Evolutionary conservation across 2,329 filamentous ascomycete species (phyloP), one percentile per base, ranked within the genome.

Genomic region (Nemania sp.): DNA sequence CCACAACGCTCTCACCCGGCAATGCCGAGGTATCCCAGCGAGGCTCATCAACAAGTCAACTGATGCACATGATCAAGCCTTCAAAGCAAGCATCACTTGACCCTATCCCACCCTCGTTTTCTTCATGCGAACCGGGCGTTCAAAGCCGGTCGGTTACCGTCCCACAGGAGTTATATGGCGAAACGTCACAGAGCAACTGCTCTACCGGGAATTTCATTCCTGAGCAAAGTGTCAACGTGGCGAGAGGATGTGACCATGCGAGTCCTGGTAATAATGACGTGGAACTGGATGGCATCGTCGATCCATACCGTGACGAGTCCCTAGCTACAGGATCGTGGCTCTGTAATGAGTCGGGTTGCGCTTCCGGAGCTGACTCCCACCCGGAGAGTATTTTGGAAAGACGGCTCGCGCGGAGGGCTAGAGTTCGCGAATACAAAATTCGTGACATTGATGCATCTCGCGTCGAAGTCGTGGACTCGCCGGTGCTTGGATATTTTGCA

Each of bases 401-500:
- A 30, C 59, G 65, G 22, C 54, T 61, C 28, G 63, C 59, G 23
- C 59, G 64, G 15, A 62, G 61, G 40, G 59, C 59, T 14, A 63
- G 59, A 36, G 60, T 64, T 11, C 57, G 52, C 24, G 62, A 62
- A 33, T 63, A 62, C 49, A 63, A 64, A 33, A 54, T 59, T 36
- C 59, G 61, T 31, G 60, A 64, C 33, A 42, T 67, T n/a, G 58
- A 64, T 26, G 56, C 53, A 31, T 54, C 62, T 24, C 49, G 54
- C 22, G 48, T 30, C 24, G 45, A 59, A 37, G 26, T 46, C 8
- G 31, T 47, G 8, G 43, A 49, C 48, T 68, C 65, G 2, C 64
- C 65, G 6, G 36, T 67, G 8, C 46, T 66, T 8, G 65, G 65
- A n/a, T 60, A 60, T 49, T 64, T 65, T 24, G 15, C 59, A 7